phyloP scores from a whole-genome alignment of 352 stramenopile species.

The Blastocystis sp. region DNA sequence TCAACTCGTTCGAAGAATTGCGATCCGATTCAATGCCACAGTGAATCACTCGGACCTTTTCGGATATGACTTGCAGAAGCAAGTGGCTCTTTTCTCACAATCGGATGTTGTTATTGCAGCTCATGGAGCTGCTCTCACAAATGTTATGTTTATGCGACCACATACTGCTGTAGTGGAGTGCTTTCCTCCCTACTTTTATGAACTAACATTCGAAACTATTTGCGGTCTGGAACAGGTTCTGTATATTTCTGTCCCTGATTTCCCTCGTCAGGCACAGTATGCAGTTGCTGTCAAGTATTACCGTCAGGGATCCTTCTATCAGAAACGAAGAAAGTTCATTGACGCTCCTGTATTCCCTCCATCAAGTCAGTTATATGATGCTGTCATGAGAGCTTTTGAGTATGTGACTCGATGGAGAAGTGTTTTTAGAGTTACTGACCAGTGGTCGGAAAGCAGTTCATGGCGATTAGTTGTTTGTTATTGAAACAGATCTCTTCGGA shows the following conservation, averaged over 20 bases:
- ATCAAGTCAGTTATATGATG: too few species aligned
- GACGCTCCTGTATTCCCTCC: background rate
- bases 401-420: too few species aligned
- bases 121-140: background rate
- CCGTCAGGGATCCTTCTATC: background rate
- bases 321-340: background rate
- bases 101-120: background rate
- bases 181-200: background rate
- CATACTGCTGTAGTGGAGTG: background rate
- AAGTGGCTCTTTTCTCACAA: background rate
- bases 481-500: too few species aligned
- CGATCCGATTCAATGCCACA: background rate
- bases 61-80: background rate
- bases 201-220: background rate
- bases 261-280: background rate
- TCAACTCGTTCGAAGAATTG: background rate
- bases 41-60: background rate
- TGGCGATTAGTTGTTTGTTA: too few species aligned
- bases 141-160: slow-evolving; percentile 28
- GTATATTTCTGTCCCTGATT: background rate
- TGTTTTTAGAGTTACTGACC: too few species aligned
- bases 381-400: too few species aligned
- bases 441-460: too few species aligned
- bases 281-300: background rate
- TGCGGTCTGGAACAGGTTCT: background rate